Percentiles rank a stretch among this genome's conserved stretches.
Conservation (phyloP, 1,284 basidiomycete genomes). For the Cystobasidium slooffiae region DNA sequence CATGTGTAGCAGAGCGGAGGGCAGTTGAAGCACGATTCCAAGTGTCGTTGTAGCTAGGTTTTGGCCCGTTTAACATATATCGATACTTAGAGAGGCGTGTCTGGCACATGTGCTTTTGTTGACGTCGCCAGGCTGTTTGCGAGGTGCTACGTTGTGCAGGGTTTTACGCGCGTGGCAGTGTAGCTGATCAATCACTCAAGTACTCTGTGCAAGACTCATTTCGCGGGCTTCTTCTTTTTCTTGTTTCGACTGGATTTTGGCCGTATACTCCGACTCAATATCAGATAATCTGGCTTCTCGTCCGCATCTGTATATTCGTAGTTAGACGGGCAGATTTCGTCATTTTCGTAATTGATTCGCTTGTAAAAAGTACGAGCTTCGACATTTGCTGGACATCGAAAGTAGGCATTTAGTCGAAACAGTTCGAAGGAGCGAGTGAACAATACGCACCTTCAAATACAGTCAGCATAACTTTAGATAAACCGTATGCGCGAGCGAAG, state of each 20-base stretch:
- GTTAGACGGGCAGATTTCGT: constrained; percentile 34
- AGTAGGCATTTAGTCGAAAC: neutral
- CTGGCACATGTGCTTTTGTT: no score
- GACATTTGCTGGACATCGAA: constrained; percentile 23
- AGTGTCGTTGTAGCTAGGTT: no score
- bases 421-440: neutral
- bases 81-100: no score
- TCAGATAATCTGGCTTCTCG: constrained; percentile 32
- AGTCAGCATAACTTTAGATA: constrained; percentile 52
- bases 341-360: constrained; percentile 26
- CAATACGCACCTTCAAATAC: constrained; percentile 48
- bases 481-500: constrained; percentile 38
- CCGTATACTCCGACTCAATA: constrained; percentile 23
- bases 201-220: neutral
- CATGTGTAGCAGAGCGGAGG: no score
- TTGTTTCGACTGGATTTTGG: constrained; percentile 22
- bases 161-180: no score
- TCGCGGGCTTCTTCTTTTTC: constrained; percentile 22
- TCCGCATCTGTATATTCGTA: constrained; percentile 13
- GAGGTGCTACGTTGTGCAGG: no score
- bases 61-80: no score
- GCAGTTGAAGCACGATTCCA: no score
- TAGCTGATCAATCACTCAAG: no score
- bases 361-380: constrained; percentile 34
- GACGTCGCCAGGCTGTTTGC: no score